Base-by-base conservation (phyloP, 345 rosid species). In the Brassica carinata region DNA sequence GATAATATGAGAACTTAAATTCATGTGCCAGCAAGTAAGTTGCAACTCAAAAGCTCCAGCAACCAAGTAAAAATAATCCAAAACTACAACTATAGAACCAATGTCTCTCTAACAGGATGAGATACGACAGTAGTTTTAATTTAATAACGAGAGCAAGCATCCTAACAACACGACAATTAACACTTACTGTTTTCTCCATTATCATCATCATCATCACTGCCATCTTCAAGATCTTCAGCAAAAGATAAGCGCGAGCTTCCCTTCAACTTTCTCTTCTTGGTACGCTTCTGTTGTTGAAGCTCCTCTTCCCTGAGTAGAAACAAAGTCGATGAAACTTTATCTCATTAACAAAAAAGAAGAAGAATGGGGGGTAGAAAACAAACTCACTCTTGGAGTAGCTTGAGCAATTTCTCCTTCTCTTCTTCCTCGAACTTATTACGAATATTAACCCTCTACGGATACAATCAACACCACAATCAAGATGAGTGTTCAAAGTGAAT, bases 381-480 rank as follows among this genome's bases (percentile, higher is more conserved):
- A 72, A 84, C 97, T 77, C 78, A 96, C 99, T 96, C 97, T 85
- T 96, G 91, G 36, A 89, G 97, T 45, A 96, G 87, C 89, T 90
- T 92, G 70, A 89, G 93, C 69, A 92, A 89, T 78, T 96, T 96
- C 91, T 96, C 99, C 88, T 94, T 94, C 86, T 94, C 98, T 82
- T 96, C 99, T 84, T 96, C 98, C 76, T 96, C 99, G 17, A 94
- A 81, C 85, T 96, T 94, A 78, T 75, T 96, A 66, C 91, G 95
- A 69, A 96, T 96, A 82, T 89, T 96, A 77, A 94, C 98, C 81
- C 99, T 90, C 99, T 96, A 76, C 69, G 73, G 34, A 17, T 15
- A 45, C 74, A 15, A 30, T 57, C 4, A 27, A 69, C 9, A 73
- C 26, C 69, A 78, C 11, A 31, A 68, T 45, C 23, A 2, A 18